Evolutionary conservation across 345 rosid species (phyloP), one percentile per base, ranked within the genome.

Genomic region (Pugionium dolabratum): DNA sequence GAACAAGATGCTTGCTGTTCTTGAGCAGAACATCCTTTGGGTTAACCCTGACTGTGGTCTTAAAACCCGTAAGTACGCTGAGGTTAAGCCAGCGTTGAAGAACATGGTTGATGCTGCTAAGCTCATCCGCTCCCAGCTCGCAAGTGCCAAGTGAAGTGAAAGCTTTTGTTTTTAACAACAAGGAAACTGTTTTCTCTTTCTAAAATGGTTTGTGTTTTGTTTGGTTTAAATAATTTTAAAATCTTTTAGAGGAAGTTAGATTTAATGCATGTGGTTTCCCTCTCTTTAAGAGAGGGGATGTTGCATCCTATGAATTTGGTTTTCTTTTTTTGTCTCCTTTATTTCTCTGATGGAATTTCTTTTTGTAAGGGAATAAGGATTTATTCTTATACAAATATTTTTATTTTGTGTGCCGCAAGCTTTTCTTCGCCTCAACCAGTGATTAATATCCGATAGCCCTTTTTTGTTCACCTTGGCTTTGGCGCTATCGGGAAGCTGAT

Each of bases 41-140:
- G 97, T 93, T 34, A 93, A 93, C 89, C 98, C 98, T 7, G 97
- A 93, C 85, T 93, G 97, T 59, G 97, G 98, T 30, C 95, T 93
- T 64, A 93, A 90, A 87, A 93, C 98, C 53, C 94, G 96, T 42
- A 93, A 90, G 84, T 93, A 90, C 77, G 2, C 80, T 0, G 97
- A 93, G 81, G 98, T 93, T 42, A 93, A 85, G 75, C 98, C 97
- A 0, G 97, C 98, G 0, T 84, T 93, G 53, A 69, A 67, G 66
- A 85, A 86, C 94, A 88, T 90, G 98, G 98, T 90, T 67, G 89
- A 83, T 2, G 97, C 98, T 0, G 94, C 96, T 49, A 90, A 93
- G 83, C 80, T 81, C 65, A 91, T 90, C 85, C 97, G 97, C 62
- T 79, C 94, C 70, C 79, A 90, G 80, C 97, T 93, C 9, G 97